These are phyloP conservation scores for Cladosporium oxysporum DNA, from an alignment of 2,329 filamentous ascomycete genomes.

Conservation along the genomic window DNA sequence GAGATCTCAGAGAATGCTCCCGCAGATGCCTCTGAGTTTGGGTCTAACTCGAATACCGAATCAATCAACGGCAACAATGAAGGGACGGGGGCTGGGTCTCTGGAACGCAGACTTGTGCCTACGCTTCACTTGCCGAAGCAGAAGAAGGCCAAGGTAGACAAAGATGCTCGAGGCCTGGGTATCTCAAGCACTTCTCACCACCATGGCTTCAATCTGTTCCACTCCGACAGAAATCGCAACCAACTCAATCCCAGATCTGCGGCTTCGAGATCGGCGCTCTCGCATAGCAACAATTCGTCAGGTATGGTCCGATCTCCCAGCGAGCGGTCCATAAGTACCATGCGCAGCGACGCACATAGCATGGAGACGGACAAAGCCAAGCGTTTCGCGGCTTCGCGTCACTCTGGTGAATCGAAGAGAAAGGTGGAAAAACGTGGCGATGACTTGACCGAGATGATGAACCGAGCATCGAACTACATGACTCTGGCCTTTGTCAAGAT, in stretches of 20 bases:
- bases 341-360: slow-evolving; percentile 28
- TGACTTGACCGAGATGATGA: slow-evolving; percentile 95
- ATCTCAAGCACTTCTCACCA: slow-evolving; percentile 30
- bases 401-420: slow-evolving; percentile 29
- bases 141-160: slow-evolving; percentile 28
- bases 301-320: slow-evolving; percentile 35
- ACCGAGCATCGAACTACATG: slow-evolving; percentile 94
- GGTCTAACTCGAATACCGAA: background rate
- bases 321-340: slow-evolving; percentile 33
- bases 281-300: slow-evolving; percentile 27
- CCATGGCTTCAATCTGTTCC: slow-evolving; percentile 47
- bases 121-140: slow-evolving; percentile 63
- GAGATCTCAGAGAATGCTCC: slow-evolving; percentile 23
- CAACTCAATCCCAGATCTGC: slow-evolving; percentile 24
- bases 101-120: slow-evolving; percentile 80
- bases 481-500: slow-evolving; percentile 94
- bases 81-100: slow-evolving; percentile 66
- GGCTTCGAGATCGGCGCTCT: slow-evolving; percentile 30
- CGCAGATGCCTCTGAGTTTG: background rate
- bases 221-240: slow-evolving; percentile 36
- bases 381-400: slow-evolving; percentile 34
- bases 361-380: slow-evolving; percentile 34
- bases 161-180: slow-evolving; percentile 36
- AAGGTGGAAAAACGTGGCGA: slow-evolving; percentile 69
- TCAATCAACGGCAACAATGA: slow-evolving; percentile 36